Base-by-base conservation (phyloP, 176 grass and related monocot species). In the Guadua angustifolia region DNA sequence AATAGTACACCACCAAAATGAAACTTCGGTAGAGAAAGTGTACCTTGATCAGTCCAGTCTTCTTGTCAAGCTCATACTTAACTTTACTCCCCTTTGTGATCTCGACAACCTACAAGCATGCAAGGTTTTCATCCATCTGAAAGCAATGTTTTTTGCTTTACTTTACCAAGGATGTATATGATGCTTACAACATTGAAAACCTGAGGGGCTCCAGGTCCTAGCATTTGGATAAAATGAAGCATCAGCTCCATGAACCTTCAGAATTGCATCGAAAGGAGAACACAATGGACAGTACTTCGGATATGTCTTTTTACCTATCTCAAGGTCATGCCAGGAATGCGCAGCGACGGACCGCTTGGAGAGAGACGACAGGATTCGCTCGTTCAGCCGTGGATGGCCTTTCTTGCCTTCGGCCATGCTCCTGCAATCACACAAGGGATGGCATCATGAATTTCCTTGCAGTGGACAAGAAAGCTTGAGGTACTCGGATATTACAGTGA, bases 261-360 rank as follows among this genome's bases (percentile, higher is more conserved):
- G 59, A 79, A 33, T 13, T 21, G 40, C 21, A 80, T 26, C 39
- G 3, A 38, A 74, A 60, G 5, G 21, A 35, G 47, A 66, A 21
- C 16, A 66, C 36, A 4, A 11, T 46, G 38, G 4, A 44, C 3
- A 77, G 60, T 25, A 38, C 21, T 3, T 33, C 55, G 14, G 47
- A 62, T 22, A 52, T 66, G 26, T 56, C 6, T 46, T 38, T 33
- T 50, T 79, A 94, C 94, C 94, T 77, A 97, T 91, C 86, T 97
- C 91, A 78, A 97, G 91, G 81, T 97, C 91, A 88, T 97, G 94
- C 94, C 94, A 97, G 14, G 94, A 88, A 91, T 97, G 94, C 2
- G 91, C 94, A 35, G 94, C 94, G 9, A 92, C 91, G 0, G 94
- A 88, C 57, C 94, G 86, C 83, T 84, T 93, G 22, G 88, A 93